These are phyloP conservation scores for Fusarium brevicatenulatum DNA, from an alignment of 2,329 filamentous ascomycete genomes.

Conservation along the genomic window DNA sequence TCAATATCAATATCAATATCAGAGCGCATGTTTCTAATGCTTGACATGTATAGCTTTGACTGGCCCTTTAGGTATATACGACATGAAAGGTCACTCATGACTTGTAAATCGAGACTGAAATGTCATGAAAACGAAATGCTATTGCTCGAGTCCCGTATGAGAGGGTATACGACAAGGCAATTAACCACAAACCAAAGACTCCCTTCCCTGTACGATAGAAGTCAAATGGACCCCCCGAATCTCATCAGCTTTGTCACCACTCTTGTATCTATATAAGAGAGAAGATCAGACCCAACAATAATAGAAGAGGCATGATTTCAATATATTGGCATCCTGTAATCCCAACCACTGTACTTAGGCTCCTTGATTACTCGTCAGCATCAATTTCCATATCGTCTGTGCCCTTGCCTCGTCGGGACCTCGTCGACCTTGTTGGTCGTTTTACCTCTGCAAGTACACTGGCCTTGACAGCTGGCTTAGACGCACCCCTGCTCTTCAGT, in stretches of 20 bases:
- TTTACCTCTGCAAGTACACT: conserved; percentile 34
- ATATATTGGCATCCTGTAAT: conserved; percentile 21
- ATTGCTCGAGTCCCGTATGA: conserved; percentile 19
- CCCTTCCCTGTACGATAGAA: conserved; percentile 32
- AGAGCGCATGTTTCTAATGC: conserved; percentile 7
- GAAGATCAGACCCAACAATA: conserved; percentile 23
- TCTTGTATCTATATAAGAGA: conserved; percentile 32
- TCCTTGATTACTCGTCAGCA: conserved; percentile 42
- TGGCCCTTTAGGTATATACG: neutral
- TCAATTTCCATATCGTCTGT: conserved; percentile 51
- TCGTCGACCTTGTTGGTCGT: conserved; percentile 40
- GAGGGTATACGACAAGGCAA: conserved; percentile 42
- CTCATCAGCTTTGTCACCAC: conserved; percentile 5
- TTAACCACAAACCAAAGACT: conserved; percentile 39
- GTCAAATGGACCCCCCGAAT: conserved; percentile 12
- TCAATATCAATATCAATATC: conserved; percentile 20
- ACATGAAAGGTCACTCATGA: neutral
- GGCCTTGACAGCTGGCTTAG: conserved; percentile 42
- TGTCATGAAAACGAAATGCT: conserved; percentile 7
- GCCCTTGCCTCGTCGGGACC: conserved; percentile 45
- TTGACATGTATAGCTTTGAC: neutral
- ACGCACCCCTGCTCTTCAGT: conserved; percentile 38
- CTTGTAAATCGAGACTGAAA: neutral
- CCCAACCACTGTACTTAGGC: neutral
- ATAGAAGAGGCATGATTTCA: conserved; percentile 22